Evolutionary conservation across 192 early-diverging fungal species (phyloP), one percentile per base, ranked within the genome.

Genomic region (Coemansia sp.): DNA sequence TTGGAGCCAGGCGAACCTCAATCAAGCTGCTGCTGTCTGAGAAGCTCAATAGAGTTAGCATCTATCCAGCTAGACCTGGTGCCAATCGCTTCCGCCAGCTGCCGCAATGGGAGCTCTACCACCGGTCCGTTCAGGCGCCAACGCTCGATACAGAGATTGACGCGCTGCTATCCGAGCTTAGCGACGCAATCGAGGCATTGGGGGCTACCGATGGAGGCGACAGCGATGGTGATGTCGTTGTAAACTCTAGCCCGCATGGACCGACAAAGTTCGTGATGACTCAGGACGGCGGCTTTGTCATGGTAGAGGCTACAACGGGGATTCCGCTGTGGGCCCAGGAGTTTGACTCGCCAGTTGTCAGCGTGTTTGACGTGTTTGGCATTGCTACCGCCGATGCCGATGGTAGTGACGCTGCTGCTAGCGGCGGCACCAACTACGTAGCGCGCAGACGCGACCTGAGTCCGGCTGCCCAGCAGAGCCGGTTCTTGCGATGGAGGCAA

Each of bases 101-200:
- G 28, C 68, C 68, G 47, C 64, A 82, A 44, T 77, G 75, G 75
- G 80, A 75, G 80, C 80, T 82, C 53, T 69, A 75, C 47, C 80
- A 82, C 19, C 72, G 75, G 7, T 64, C 70, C 11, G 53, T 82
- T 6, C 59, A 66, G 21, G 67, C 75, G 3, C 80, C 80, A 16
- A 10, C 72, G 43, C 69, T 77, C 30, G 75, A 82, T 49, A 57
- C 72, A 4, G 80, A 77, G 10, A 59, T 71, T 23, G 80, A 82
- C 44, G 47, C 65, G 46, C 33, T 77, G 6, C 72, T 82, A 7
- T 40, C 72, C 3, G 80, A 82, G 63, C 63, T 82, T 79, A 67
- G 93, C 88, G 79, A 88, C 76, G 73, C 84, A 84, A 53, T 77
- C 63, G 62, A 93, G 89, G 52, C 87, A 58, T 61, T 82, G 86